phyloP scores from a whole-genome alignment of 192 early-diverging fungal genomes.

The Linnemannia elongata region DNA sequence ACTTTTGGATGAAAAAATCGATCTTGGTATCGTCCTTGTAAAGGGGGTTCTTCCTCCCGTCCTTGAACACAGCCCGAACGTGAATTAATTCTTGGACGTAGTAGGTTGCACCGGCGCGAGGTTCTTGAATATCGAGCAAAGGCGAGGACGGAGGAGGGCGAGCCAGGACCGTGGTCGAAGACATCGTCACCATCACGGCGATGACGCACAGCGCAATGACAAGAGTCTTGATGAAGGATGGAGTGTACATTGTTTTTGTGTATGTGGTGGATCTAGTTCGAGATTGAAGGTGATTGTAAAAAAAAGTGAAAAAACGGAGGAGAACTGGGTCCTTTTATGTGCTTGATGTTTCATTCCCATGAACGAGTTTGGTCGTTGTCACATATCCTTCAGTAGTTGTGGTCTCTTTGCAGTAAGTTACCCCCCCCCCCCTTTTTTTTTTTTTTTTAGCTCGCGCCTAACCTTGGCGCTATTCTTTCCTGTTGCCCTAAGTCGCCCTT shows the following conservation, averaged over 20 bases:
- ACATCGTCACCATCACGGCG: background rate
- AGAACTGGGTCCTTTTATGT: background rate
- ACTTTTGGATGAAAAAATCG: constrained; percentile 17
- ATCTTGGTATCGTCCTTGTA: constrained; percentile 20
- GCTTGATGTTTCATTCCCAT: background rate
- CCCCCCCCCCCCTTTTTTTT: too few relatives aligned
- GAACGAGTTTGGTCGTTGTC: background rate
- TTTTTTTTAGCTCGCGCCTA: constrained; percentile 1
- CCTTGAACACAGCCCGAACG: constrained; percentile 12
- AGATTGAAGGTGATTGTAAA: background rate
- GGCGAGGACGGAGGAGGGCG: background rate
- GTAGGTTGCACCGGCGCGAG: background rate
- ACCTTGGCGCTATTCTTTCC: background rate
- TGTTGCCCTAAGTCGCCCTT: too few relatives aligned
- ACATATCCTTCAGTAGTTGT: background rate
- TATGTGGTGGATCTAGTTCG: background rate
- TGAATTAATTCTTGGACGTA: background rate
- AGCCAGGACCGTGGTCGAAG: constrained; percentile 1
- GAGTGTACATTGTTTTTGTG: constrained; percentile 12
- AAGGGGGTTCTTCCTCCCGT: constrained; percentile 1
- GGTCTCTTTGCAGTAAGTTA: background rate
- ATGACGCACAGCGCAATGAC: constrained; percentile 12
- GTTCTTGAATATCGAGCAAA: background rate
- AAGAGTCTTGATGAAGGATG: constrained; percentile 6
- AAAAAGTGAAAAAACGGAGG: background rate